phyloP scores from a whole-genome alignment of 805 yeast genomes.

The Brettanomyces anomalus region DNA sequence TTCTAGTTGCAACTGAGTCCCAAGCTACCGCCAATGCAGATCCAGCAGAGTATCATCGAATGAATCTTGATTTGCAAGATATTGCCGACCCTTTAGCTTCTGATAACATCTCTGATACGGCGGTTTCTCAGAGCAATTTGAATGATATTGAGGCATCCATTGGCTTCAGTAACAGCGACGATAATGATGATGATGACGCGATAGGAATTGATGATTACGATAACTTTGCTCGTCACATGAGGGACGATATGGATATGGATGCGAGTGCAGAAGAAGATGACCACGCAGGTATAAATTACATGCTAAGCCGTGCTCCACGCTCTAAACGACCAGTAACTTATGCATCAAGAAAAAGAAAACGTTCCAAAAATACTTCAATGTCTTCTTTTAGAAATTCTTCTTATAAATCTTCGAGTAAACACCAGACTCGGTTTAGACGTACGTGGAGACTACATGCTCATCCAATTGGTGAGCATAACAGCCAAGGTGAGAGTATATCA shows the following conservation, averaged over 20 bases:
- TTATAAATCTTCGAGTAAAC: neutral
- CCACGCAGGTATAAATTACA: constrained; percentile 19
- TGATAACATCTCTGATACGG: too few relatives aligned
- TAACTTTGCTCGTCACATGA: constrained; percentile 1
- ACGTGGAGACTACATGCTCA: too few relatives aligned
- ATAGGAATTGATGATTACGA: constrained; percentile 6
- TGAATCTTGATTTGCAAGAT: neutral
- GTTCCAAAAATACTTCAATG: neutral
- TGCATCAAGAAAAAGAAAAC: neutral
- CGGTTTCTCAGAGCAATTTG: too few relatives aligned
- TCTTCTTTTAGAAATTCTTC: too few relatives aligned
- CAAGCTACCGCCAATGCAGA: neutral
- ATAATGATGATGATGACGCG: constrained; percentile 4
- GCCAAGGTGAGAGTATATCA: too few relatives aligned
- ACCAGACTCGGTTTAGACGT: too few relatives aligned
- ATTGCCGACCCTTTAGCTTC: neutral
- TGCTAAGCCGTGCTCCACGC: constrained; percentile 8
- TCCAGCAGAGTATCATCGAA: constrained; percentile 2
- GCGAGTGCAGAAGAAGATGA: constrained; percentile 22
- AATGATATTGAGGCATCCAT: too few relatives aligned
- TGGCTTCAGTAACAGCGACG: constrained; percentile 1
- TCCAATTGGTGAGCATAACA: too few relatives aligned
- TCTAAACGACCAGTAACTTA: neutral
- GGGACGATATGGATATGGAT: constrained; percentile 2
- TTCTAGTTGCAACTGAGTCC: constrained; percentile 4